A percentile compares a stretch with the other conserved stretches of the same genome.
Evolutionary conservation across 2,329 filamentous ascomycete species (phyloP).

Genomic region (Trichocomaceae sp.): DNA sequence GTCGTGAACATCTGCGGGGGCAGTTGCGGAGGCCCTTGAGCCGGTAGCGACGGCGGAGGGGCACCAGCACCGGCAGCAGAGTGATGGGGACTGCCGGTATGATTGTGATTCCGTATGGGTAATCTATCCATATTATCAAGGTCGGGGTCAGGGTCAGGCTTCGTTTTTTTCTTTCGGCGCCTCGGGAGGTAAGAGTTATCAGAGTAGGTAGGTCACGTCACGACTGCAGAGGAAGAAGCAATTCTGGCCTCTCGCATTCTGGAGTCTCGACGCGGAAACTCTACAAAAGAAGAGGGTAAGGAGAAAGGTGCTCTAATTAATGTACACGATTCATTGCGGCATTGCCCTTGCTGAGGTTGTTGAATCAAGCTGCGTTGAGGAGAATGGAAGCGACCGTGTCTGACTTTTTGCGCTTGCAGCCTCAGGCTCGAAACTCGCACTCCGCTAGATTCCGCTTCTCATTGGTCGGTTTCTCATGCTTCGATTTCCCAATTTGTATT

Average conservation of each 20-base stretch:
- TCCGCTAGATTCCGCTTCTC: too few species aligned
- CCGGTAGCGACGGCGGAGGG: conserved; percentile 15
- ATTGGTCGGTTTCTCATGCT: too few species aligned
- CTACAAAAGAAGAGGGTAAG: too few species aligned
- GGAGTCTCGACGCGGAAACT: background rate
- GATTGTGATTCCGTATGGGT: conserved; percentile 9
- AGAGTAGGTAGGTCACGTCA: conserved; percentile 6
- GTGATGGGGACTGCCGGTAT: conserved; percentile 6
- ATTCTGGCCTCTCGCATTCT: conserved; percentile 16
- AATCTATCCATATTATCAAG: conserved; percentile 10
- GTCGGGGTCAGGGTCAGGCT: background rate
- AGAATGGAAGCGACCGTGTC: too few species aligned
- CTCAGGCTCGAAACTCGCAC: too few species aligned
- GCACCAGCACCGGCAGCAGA: background rate
- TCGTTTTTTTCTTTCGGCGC: background rate
- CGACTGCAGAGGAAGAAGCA: conserved; percentile 2
- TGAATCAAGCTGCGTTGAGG: too few species aligned
- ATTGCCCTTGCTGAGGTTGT: too few species aligned
- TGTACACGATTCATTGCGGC: too few species aligned
- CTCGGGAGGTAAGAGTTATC: background rate
- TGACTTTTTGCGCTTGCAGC: too few species aligned
- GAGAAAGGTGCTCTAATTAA: too few species aligned
- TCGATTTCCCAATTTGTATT: too few species aligned
- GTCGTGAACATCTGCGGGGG: conserved; percentile 96
- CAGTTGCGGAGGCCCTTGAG: conserved; percentile 41